A percentile compares a stretch with the other conserved stretches of the same genome.
Evolutionary conservation across 148 eudicot species (phyloP).

Genomic region (Heliosperma pusillum): DNA sequence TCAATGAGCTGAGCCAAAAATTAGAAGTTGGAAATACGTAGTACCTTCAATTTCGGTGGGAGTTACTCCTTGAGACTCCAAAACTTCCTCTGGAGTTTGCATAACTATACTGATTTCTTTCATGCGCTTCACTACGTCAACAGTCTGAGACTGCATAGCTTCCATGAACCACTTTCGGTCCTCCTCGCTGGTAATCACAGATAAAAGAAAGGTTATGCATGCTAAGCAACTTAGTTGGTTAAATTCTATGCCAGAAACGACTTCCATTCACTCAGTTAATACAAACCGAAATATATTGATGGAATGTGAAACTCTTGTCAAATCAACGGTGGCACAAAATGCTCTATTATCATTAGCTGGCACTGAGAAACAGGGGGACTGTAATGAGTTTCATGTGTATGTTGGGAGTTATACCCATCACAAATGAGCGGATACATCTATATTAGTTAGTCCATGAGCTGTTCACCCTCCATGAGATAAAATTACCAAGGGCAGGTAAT

Average conservation of each 20-base stretch:
- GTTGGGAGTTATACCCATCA: no score
- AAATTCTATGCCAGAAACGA: no score
- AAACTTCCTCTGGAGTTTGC: conserved; percentile 81
- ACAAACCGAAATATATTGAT: no score
- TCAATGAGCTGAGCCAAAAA: neutral
- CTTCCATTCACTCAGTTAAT: no score
- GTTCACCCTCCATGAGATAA: no score
- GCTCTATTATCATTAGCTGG: neutral
- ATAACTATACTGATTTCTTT: conserved; percentile 90
- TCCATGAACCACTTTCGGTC: conserved; percentile 96
- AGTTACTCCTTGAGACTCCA: conserved; percentile 86
- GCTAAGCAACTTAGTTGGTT: neutral
- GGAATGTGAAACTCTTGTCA: no score
- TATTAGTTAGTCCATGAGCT: neutral
- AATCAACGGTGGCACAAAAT: neutral
- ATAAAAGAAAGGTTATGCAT: neutral
- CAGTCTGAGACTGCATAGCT: conserved; percentile 89
- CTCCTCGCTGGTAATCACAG: conserved; percentile 55
- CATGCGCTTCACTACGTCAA: conserved; percentile 85
- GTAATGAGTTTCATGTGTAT: neutral
- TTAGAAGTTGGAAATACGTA: neutral
- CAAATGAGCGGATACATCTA: neutral
- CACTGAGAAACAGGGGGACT: no score
- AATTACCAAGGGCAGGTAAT: neutral
- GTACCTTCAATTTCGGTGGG: conserved; percentile 79